Base-by-base conservation (phyloP, 2,329 filamentous ascomycete genomes). In the Penicillium sp. region DNA sequence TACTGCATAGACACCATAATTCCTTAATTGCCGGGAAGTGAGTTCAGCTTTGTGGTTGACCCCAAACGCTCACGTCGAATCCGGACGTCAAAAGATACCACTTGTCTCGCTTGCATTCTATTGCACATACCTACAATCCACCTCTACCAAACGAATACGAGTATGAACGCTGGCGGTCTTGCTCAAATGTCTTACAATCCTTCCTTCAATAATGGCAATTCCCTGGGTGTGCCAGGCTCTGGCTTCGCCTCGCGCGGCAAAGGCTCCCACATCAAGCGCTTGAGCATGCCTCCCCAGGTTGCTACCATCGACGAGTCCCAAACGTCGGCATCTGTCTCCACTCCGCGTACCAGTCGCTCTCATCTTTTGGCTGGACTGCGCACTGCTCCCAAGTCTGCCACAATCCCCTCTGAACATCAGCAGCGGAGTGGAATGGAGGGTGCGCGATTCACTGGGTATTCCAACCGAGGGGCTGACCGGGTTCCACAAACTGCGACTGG, bases 151-250 rank as follows among this genome's bases (percentile, higher is more conserved):
- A 69, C 56, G 61, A 71, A 59, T 51, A 66, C 68, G 75, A 76
- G 75, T 73, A 78, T 95, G 88, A 89, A 96, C 93, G 88, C 93
- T 86, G 93, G 93, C 85, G 91, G 92, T 94, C 91, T 96, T 82
- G 89, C 92, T 94, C 92, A 95, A 85, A 97, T 97, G 93, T 90
- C 91, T 81, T 93, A 91, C 82, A 90, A 87, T 76, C 90, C 90
- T 76, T 79, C 84, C 75, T 82, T 88, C 75, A 81, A 84, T 72
- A 82, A 84, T 72, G 84, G 84, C 69, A 74, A 69, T 76, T 87
- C 86, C 68, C 82, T 96, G 68, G 86, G 87, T 71, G 86, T 91
- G 79, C 89, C 92, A 52, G 82, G 85, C 61, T 86, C 89, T 64
- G 90, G 92, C 70, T 89, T 96, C 72, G 91, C 91, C 62, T 93